Evolutionary conservation across 345 rosid species (phyloP), one percentile per base, ranked within the genome.

Genomic region (Populus ilicifolia): DNA sequence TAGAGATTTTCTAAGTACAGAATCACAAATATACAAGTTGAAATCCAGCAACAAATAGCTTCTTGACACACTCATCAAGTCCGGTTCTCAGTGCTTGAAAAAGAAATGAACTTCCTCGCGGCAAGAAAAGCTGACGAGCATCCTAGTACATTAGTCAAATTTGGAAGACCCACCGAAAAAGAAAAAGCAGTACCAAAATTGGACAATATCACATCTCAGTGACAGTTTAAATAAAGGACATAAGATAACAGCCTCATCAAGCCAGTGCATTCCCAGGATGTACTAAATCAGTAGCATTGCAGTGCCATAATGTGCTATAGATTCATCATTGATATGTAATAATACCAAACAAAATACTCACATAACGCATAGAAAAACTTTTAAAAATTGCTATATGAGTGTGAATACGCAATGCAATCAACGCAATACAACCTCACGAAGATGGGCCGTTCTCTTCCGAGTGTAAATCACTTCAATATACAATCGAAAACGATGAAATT

Each of bases 1-100:
- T 54, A 69, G 61, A 80, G 78, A 30, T 78, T 75, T 41, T 69
- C 72, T 21, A 66, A 84, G 36, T 66, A 71, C 71, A 79, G n/a
- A 70, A 67, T 73, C 68, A 70, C 68, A 69, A 75, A 71, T 30
- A 74, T 75, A 79, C 23, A 77, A 44, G 71, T 74, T 59, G 76
- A 83, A 83, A 72, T 50, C 68, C 77, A 67, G 48, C 50, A 72
- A 72, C 78, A 70, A 70, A 71, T 18, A 36, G 70, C 74, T 66
- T 61, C 50, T 71, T 69, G 80, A 74, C 54, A 64, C 63, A 64
- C 76, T 79, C 79, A 80, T 85, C 85, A 70, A 87, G 64, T 72
- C 74, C 80, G 65, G 78, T 35, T 46, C 23, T 62, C 67, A 5
- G n/a, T 50, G 67, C 71, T 73, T 38, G 69, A 38, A 69, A 69